Base-by-base conservation (phyloP, 2,329 filamentous ascomycete genomes). In the Nigrograna mackinnonii region DNA sequence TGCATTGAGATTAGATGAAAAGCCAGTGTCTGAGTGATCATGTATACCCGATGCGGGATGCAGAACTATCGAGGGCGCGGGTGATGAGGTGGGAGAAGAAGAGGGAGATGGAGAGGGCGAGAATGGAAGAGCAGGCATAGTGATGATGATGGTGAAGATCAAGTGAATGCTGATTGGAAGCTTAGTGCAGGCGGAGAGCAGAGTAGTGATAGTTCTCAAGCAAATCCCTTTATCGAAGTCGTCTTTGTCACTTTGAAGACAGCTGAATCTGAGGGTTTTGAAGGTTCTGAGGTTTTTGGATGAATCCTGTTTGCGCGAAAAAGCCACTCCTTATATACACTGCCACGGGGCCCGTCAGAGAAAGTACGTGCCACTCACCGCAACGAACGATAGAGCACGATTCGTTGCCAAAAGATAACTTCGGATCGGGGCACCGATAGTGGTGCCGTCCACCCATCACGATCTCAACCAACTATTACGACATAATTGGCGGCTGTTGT, bases 41-140 rank as follows among this genome's bases (percentile, higher is more conserved):
- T 59, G 60, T 66, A 67, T 67, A 68, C 65, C 65, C 64, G 62
- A 60, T 58, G 60, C 53, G 57, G 64, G 60, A 64, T 60, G 55
- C 45, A 68, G 64, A 59, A 68, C 62, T 65, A 68, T 68, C 50
- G 65, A 66, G 16, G 65, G 64, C 46, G 62, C 41, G 26, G 57
- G 52, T 42, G 60, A 57, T 30, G 58, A 44, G 43, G 44, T 60
- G 35, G 65, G 62, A 51, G 64, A 66, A 50, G 60, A 53, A 43
- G 58, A 53, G 53, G 65, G 58, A 57, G 64, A 66, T 47, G 64
- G 52, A 54, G 59, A 52, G 51, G 62, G 46, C 49, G 57, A 50
- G 55, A 67, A 68, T 43, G 65, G 61, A 55, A 67, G 60, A 58
- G 55, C 48, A 62, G 65, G 65, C 65, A 68, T 68, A 53, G 49